Evolutionary conservation across 768 basidiomycete genomes (phyloP).

Genomic region (Calocera viscosa): DNA sequence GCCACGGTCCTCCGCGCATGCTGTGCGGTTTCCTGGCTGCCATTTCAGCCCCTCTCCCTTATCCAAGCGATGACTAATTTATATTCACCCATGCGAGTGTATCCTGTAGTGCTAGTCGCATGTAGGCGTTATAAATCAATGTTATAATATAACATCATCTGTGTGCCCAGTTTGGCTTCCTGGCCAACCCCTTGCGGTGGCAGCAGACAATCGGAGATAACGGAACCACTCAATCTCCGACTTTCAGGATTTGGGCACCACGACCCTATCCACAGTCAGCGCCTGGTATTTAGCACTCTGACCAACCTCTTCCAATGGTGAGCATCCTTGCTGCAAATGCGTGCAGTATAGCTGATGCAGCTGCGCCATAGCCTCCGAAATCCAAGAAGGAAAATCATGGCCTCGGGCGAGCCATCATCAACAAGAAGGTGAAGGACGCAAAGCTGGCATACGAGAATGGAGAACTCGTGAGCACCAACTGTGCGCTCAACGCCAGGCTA

Average conservation of each 20-base stretch:
- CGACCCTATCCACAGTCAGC: background rate
- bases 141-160: too few relatives aligned
- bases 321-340: background rate
- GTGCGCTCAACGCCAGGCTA: conserved; percentile 11
- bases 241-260: background rate
- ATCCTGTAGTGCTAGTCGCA: too few relatives aligned
- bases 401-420: conserved; percentile 90
- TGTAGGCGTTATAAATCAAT: too few relatives aligned
- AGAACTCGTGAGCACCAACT: background rate
- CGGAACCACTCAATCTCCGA: background rate
- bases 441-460: conserved; percentile 28
- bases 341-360: background rate
- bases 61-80: too few relatives aligned
- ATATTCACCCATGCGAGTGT: too few relatives aligned
- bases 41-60: too few relatives aligned
- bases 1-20: too few relatives aligned
- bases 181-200: too few relatives aligned
- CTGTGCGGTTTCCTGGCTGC: too few relatives aligned
- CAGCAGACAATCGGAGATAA: background rate
- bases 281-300: background rate
- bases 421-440: conserved; percentile 72
- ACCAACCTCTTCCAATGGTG: background rate
- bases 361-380: conserved; percentile 16
- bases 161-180: too few relatives aligned
- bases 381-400: conserved; percentile 38